These are phyloP conservation scores for Bacterosira constricta DNA, from an alignment of 108 stramenopile genomes.

Conservation along the genomic window DNA sequence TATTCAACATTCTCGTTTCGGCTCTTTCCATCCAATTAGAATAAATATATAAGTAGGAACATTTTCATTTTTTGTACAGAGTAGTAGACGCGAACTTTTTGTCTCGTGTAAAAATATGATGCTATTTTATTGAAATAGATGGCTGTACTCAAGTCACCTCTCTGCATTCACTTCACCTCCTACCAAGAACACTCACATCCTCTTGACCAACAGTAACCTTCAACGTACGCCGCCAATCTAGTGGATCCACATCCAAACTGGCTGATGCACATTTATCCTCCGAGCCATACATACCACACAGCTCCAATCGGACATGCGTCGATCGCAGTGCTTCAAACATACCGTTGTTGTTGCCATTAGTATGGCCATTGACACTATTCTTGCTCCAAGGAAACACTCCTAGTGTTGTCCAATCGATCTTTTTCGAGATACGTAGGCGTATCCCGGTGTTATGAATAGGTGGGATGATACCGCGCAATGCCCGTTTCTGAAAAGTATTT, in stretches of 20 bases:
- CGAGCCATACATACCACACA: conserved; percentile 34
- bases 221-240: conserved; percentile 21
- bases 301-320: conserved; percentile 25
- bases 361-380: background rate
- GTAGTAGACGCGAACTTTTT: no score
- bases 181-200: background rate
- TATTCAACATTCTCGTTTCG: no score
- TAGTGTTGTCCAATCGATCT: conserved; percentile 45
- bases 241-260: conserved; percentile 30
- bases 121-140: no score
- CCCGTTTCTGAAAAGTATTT: background rate
- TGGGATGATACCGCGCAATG: background rate
- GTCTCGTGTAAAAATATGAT: no score
- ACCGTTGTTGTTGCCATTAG: background rate
- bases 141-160: no score
- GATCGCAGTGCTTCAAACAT: background rate
- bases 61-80: no score
- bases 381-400: conserved; percentile 50
- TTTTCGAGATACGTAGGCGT: conserved; percentile 38
- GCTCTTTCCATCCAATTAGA: no score
- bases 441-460: conserved; percentile 17
- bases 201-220: conserved; percentile 38
- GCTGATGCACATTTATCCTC: conserved; percentile 18
- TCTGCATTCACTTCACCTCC: no score
- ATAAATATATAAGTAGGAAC: no score